phyloP scores from a whole-genome alignment of 2,329 filamentous ascomycete species.

The Hymenotorrendiella dingleyae region DNA sequence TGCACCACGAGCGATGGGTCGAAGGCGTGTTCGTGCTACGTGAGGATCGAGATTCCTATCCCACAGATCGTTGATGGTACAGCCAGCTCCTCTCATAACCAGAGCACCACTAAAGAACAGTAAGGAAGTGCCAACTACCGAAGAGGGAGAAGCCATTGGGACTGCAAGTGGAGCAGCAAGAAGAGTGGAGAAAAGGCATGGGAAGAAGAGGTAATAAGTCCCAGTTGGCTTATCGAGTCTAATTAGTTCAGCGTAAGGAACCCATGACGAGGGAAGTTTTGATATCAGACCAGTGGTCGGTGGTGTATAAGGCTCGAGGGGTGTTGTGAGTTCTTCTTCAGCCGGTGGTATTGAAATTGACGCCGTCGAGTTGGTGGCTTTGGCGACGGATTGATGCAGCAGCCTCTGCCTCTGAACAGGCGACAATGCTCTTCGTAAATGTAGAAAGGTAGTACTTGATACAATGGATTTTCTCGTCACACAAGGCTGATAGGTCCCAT shows the following conservation, averaged over 20 bases:
- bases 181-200: constrained; percentile 78
- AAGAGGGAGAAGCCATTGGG: constrained; percentile 53
- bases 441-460: background rate
- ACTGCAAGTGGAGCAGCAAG: constrained; percentile 65
- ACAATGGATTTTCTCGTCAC: background rate
- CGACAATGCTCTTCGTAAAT: background rate
- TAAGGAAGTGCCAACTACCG: constrained; percentile 57
- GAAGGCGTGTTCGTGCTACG: constrained; percentile 67
- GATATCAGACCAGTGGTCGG: constrained; percentile 68
- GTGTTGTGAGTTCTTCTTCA: background rate
- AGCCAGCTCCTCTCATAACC: constrained; percentile 83
- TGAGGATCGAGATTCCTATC: constrained; percentile 81
- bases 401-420: background rate
- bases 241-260: constrained; percentile 78
- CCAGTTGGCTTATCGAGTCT: constrained; percentile 77
- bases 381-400: background rate
- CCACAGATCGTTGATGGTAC: constrained; percentile 87
- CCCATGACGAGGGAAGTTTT: constrained; percentile 58
- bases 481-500: background rate
- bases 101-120: constrained; percentile 73
- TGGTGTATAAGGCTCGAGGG: constrained; percentile 30
- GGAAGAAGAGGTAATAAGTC: constrained; percentile 80
- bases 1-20: constrained; percentile 76
- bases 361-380: background rate
- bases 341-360: too few species aligned